Percentiles rank a stretch among this genome's conserved stretches.
Conservation (phyloP, 2,329 filamentous ascomycete genomes). For the Colletotrichum tabaci region DNA sequence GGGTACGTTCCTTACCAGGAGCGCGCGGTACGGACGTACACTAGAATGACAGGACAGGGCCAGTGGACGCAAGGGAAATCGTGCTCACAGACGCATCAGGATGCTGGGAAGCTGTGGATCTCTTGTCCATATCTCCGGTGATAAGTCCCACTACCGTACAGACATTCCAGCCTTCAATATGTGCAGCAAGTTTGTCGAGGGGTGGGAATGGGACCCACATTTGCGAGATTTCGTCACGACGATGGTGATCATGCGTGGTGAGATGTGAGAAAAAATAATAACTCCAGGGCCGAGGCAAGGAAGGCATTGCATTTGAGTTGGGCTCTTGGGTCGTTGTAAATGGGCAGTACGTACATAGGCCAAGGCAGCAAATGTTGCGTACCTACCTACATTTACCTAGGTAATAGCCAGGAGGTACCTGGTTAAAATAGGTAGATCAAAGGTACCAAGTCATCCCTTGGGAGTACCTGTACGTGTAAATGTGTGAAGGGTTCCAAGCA, state of each 20-base stretch:
- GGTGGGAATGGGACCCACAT: neutral
- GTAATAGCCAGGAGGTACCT: no score
- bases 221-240: slow-evolving; percentile 13
- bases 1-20: neutral
- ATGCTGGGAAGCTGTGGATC: slow-evolving; percentile 24
- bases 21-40: slow-evolving; percentile 14
- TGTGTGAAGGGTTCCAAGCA: neutral
- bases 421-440: no score
- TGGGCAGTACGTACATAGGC: neutral
- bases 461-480: no score
- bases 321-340: neutral
- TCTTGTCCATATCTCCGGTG: slow-evolving; percentile 17
- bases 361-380: neutral
- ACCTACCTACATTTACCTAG: neutral
- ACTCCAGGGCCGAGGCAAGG: neutral
- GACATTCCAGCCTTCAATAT: slow-evolving; percentile 9
- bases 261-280: slow-evolving; percentile 9
- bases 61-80: slow-evolving; percentile 1
- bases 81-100: slow-evolving; percentile 9
- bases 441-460: no score
- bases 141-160: slow-evolving; percentile 5
- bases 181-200: neutral
- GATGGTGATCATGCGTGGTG: slow-evolving; percentile 2
- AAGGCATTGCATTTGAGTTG: neutral
- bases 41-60: neutral